phyloP scores from a whole-genome alignment of 2,329 filamentous ascomycete species.

The Neodidymelliopsis sp. region DNA sequence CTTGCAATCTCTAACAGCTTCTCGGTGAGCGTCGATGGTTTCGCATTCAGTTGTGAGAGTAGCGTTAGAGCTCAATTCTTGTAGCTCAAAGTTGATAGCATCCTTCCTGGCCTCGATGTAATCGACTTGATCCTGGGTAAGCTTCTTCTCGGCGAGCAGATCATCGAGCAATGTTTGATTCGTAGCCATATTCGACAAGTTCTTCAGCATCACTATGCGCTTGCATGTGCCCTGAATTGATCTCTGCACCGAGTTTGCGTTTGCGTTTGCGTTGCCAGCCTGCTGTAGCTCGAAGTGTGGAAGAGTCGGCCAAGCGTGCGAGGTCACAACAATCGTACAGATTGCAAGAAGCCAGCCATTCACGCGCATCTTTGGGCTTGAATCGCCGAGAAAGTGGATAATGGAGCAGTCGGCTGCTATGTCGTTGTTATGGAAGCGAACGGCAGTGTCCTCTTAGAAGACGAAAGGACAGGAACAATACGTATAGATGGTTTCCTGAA shows the following conservation, averaged over 20 bases:
- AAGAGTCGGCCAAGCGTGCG: conserved; percentile 4
- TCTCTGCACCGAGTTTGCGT: background rate
- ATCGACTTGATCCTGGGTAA: conserved; percentile 30
- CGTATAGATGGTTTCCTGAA: background rate
- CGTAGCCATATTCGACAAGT: conserved; percentile 32
- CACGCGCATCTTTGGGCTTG: background rate
- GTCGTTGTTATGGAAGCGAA: background rate
- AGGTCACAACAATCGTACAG: background rate
- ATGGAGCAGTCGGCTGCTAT: background rate
- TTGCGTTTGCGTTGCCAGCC: background rate
- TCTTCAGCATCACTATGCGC: conserved; percentile 28
- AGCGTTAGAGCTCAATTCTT: conserved; percentile 29
- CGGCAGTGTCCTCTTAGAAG: background rate
- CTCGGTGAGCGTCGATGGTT: conserved; percentile 29
- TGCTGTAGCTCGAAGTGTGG: conserved; percentile 14
- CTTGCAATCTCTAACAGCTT: conserved; percentile 30
- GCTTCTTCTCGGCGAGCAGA: conserved; percentile 30
- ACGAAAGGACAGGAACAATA: background rate
- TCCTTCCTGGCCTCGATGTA: conserved; percentile 30
- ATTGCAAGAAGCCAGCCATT: conserved; percentile 3
- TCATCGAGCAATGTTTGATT: conserved; percentile 37
- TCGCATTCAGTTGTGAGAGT: conserved; percentile 36
- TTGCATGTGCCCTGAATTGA: conserved; percentile 23
- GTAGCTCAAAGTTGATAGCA: conserved; percentile 31
- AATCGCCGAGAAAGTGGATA: too few relatives aligned